phyloP scores from a whole-genome alignment of 164 flowering plant genomes.

The Aristolochia contorta region DNA sequence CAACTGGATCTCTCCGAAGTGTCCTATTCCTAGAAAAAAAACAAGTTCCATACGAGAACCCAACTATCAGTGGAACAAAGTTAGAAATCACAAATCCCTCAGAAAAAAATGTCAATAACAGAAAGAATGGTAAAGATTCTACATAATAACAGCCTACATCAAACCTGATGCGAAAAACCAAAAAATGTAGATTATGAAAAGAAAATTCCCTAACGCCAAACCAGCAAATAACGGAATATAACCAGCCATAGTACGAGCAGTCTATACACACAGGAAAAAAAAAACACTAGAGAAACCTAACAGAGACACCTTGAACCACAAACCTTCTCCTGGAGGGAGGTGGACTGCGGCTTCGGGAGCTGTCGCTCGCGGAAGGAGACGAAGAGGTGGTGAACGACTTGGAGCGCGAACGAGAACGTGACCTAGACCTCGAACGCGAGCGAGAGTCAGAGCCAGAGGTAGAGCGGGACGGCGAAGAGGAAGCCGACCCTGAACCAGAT shows the following conservation, averaged over 20 bases:
- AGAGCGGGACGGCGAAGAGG: conserved; percentile 25
- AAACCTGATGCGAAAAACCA: background rate
- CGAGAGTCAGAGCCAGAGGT: conserved; percentile 31
- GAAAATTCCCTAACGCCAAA: background rate
- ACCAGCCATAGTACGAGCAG: background rate
- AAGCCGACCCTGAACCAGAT: conserved; percentile 18
- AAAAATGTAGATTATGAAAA: background rate
- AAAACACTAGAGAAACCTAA: background rate
- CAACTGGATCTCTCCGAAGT: too few relatives aligned
- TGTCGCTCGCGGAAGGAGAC: background rate
- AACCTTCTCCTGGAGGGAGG: background rate
- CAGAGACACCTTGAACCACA: background rate
- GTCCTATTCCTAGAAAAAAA: too few relatives aligned
- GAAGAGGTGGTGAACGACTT: conserved; percentile 38
- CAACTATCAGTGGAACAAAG: background rate
- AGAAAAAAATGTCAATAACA: background rate
- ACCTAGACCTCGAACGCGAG: conserved; percentile 46
- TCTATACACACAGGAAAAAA: too few relatives aligned
- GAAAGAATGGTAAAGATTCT: background rate
- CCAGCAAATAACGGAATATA: background rate
- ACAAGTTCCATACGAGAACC: too few relatives aligned
- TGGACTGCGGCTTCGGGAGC: conserved; percentile 2
- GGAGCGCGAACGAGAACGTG: conserved; percentile 48
- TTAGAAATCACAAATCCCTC: background rate
- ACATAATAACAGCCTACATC: background rate